Base-by-base conservation (phyloP, 148 eudicot genomes). In the Rhododendron williamsianum region DNA sequence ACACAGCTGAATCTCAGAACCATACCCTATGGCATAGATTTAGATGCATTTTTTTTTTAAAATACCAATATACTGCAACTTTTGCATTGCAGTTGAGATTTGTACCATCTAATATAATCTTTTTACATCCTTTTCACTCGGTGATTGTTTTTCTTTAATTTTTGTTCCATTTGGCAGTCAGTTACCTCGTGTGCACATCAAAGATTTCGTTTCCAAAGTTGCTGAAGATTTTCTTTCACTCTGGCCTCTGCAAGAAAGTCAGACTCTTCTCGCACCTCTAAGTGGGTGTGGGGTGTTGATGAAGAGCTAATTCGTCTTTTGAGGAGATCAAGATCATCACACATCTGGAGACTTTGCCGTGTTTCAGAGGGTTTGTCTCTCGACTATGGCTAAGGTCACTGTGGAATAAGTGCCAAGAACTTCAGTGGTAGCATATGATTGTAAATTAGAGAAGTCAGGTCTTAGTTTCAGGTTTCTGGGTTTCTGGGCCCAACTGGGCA, bases 321-420 rank as follows among this genome's bases (percentile, higher is more conserved):
- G 91, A 89, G 95, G 87, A 95, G 96, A 87, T 95, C 98, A 84
- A 95, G 94, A 88, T 92, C 98, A 81, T 97, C 99, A 46, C 93
- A 92, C 86, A 90, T 95, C 73, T 95, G 99, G 99, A 94, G 99
- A 87, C 81, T 94, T 89, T 94, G 98, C 88, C 98, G 99, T 86
- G 91, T 91, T 86, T 95, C 94, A 30, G 92, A 67, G 88, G 99
- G 99, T 76, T 88, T 95, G 80, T 93, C 95, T 13, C 86, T 97
- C 85, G 99, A 97, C 85, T 95, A 97, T 87, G 99, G 99, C 99
- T 97, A 95, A 96, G 76, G 69, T 87, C 76, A 48, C 87, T 85
- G 38, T 85, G 51, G 21, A 79, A 77, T 54, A 63, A 81, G 27
- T 82, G 48, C 80, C 80, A 51, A 65, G 88, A 88, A 18, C 15